Evolutionary conservation across 306 rosid species (phyloP).

Genomic region (Trifolium dubium): DNA sequence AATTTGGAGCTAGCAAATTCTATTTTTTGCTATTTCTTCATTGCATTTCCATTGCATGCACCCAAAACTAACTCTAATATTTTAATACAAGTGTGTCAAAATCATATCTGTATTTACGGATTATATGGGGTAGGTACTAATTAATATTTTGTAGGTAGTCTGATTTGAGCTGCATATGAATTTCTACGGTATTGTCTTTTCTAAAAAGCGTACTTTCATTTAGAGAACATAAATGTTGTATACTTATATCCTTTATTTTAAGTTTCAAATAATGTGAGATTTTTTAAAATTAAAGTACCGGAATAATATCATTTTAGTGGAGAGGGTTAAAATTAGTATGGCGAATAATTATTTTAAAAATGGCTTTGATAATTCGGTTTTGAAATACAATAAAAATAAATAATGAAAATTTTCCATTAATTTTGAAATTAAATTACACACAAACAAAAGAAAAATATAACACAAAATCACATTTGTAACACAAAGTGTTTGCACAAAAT

Average conservation of each 20-base stretch:
- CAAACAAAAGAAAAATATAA: neutral
- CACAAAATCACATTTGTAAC: neutral
- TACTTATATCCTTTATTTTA: too few relatives aligned
- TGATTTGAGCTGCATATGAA: too few relatives aligned
- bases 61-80: neutral
- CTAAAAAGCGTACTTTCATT: too few relatives aligned
- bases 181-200: too few relatives aligned
- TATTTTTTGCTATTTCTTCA: constrained; percentile 24
- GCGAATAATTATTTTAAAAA: too few relatives aligned
- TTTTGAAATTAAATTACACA: neutral
- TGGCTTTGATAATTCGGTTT: too few relatives aligned
- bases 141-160: too few relatives aligned
- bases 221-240: too few relatives aligned
- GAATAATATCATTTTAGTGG: too few relatives aligned
- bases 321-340: too few relatives aligned
- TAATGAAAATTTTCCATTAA: neutral
- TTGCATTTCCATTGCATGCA: neutral
- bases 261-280: too few relatives aligned
- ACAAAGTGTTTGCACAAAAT: neutral
- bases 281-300: too few relatives aligned
- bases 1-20: constrained; percentile 38
- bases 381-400: neutral
- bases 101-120: neutral
- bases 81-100: neutral
- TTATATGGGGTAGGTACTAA: neutral